Conservation (phyloP, 2,329 filamentous ascomycete species). For the Fusarium tanahbumbuense region DNA sequence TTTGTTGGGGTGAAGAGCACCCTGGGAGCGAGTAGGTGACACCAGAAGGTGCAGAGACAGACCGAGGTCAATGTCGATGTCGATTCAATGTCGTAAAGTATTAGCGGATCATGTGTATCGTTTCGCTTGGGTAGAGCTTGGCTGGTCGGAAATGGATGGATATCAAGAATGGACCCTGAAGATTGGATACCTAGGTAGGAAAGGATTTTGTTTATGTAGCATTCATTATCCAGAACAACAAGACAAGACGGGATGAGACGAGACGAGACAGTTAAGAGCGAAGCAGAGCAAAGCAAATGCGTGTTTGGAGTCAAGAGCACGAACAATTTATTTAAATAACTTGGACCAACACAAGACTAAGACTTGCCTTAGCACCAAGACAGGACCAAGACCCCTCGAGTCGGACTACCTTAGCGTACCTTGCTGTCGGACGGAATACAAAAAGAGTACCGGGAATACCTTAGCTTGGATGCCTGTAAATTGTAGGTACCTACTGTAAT, state of each 20-base stretch:
- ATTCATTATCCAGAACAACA: not conserved
- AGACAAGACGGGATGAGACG: not conserved
- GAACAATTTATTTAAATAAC: constrained; percentile 32
- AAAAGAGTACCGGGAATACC: constrained; percentile 40
- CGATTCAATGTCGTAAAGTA: not conserved
- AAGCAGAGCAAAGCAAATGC: not conserved
- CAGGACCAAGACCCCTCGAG: constrained; percentile 1
- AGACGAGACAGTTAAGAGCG: not conserved
- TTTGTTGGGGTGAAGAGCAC: constrained; percentile 12
- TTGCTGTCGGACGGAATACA: constrained; percentile 40
- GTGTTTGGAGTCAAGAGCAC: constrained; percentile 8
- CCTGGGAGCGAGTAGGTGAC: constrained; percentile 1
- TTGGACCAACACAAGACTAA: constrained; percentile 11
- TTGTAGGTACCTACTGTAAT: not conserved
- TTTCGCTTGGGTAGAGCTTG: not conserved
- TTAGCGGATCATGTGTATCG: not conserved
- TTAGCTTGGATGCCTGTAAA: not conserved
- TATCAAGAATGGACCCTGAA: not conserved
- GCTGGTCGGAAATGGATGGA: not conserved
- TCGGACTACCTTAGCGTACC: constrained; percentile 27
- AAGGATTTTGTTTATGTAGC: not conserved
- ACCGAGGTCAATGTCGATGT: not conserved
- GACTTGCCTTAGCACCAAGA: not conserved
- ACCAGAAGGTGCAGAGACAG: not conserved
- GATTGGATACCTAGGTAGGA: not conserved